phyloP scores from a whole-genome alignment of 23 red algal genomes.

The Gracilaria domingensis region DNA sequence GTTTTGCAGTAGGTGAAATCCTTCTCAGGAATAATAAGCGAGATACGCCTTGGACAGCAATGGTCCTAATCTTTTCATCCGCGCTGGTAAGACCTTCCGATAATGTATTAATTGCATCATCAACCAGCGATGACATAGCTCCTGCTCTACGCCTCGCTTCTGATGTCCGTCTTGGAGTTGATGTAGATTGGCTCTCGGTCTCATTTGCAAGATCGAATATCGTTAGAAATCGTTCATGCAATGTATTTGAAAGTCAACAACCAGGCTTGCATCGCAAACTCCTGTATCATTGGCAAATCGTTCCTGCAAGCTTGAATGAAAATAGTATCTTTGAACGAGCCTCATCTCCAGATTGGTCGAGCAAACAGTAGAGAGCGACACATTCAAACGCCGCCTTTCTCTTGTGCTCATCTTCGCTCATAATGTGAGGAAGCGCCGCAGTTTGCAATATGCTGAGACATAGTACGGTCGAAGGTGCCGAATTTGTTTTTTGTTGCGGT shows the following conservation, averaged over 20 bases:
- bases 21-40: slow-evolving; percentile 51
- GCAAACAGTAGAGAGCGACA: slow-evolving; percentile 68
- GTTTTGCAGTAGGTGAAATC: slow-evolving; percentile 38
- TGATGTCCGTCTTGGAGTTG: background rate
- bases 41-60: slow-evolving; percentile 46
- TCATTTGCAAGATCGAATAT: slow-evolving; percentile 63
- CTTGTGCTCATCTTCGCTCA: slow-evolving; percentile 47
- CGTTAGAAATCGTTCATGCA: slow-evolving; percentile 73
- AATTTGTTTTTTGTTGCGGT: slow-evolving; percentile 26
- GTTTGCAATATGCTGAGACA: slow-evolving; percentile 48
- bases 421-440: slow-evolving; percentile 53
- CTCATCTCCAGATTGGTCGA: slow-evolving; percentile 61
- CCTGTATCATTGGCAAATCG: slow-evolving; percentile 62
- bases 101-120: slow-evolving; percentile 28
- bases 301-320: slow-evolving; percentile 63
- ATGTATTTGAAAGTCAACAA: too few relatives aligned
- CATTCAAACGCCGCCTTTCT: slow-evolving; percentile 53
- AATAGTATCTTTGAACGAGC: slow-evolving; percentile 61
- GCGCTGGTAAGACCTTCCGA: slow-evolving; percentile 38
- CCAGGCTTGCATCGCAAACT: slow-evolving; percentile 62
- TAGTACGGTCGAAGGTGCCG: slow-evolving; percentile 28
- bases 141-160: background rate
- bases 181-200: slow-evolving; percentile 3
- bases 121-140: slow-evolving; percentile 11
- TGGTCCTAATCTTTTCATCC: slow-evolving; percentile 31